Conservation (phyloP, 768 basidiomycete species). For the Termitomyces sp. region DNA sequence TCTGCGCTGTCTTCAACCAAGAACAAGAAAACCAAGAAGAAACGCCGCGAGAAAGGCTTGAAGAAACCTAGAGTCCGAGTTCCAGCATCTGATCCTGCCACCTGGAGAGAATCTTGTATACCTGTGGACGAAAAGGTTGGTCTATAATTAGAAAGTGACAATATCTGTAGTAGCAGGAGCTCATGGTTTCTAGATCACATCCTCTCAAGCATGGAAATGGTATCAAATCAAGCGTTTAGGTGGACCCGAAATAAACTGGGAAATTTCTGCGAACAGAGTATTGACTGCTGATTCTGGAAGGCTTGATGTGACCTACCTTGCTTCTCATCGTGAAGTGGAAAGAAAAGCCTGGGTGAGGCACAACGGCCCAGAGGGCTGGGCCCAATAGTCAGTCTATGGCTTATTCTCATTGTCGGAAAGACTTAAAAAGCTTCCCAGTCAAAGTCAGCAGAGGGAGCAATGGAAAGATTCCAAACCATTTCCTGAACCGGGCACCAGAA, state of each 20-base stretch:
- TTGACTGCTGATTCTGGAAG: background rate
- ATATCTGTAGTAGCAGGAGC: background rate
- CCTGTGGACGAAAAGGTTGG: background rate
- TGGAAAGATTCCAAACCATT: background rate
- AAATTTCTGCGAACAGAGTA: background rate
- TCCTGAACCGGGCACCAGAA: background rate
- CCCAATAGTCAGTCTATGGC: background rate
- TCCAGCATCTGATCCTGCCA: background rate
- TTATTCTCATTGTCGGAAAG: background rate
- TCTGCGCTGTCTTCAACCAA: background rate
- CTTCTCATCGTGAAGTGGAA: background rate
- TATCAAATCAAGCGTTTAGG: background rate
- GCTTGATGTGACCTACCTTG: background rate
- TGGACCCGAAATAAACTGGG: background rate
- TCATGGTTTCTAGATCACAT: background rate
- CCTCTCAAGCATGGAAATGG: background rate
- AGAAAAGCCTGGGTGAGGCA: background rate
- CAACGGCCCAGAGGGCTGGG: background rate
- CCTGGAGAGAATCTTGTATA: background rate
- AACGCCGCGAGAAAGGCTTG: no score
- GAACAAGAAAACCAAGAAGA: no score
- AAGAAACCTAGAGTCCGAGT: background rate
- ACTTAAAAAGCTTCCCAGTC: background rate
- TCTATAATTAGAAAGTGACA: background rate
- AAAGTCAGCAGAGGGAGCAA: background rate